These are phyloP conservation scores for Phylloporus sp. DNA, from an alignment of 768 basidiomycete species.

Conservation along the genomic window DNA sequence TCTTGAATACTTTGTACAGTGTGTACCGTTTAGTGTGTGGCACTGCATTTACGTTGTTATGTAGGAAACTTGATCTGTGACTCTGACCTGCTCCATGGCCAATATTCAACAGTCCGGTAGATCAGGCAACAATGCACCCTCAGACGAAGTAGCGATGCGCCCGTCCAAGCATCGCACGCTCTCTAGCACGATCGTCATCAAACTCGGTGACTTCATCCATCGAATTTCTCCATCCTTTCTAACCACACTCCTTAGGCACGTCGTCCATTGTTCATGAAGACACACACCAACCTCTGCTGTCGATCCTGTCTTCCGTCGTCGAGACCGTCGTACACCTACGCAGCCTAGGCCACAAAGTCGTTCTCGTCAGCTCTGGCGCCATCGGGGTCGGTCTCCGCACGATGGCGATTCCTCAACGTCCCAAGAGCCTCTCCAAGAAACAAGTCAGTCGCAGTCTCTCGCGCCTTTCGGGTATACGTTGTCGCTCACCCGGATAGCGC, in stretches of 20 bases:
- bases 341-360: slow-evolving; percentile 83
- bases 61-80: too few relatives aligned
- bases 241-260: slow-evolving; percentile 47
- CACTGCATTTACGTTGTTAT: too few relatives aligned
- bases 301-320: slow-evolving; percentile 86
- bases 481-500: slow-evolving; percentile 19
- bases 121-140: slow-evolving; percentile 1
- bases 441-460: slow-evolving; percentile 54
- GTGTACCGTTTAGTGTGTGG: too few relatives aligned
- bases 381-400: slow-evolving; percentile 92
- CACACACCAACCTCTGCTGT: slow-evolving; percentile 87
- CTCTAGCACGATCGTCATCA: slow-evolving; percentile 76
- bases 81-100: slow-evolving; percentile 3
- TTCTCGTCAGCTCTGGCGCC: slow-evolving; percentile 95
- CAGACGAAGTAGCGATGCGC: slow-evolving; percentile 15
- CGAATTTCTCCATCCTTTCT: slow-evolving; percentile 1
- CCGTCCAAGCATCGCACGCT: slow-evolving; percentile 21
- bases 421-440: slow-evolving; percentile 84
- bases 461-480: not conserved
- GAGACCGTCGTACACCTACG: slow-evolving; percentile 83
- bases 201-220: slow-evolving; percentile 56
- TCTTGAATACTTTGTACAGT: too few relatives aligned
- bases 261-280: slow-evolving; percentile 95
- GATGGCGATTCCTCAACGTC: slow-evolving; percentile 76
- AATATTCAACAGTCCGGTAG: slow-evolving; percentile 11